phyloP scores from a whole-genome alignment of 1,284 basidiomycete genomes.

The Trametes pubescens region DNA sequence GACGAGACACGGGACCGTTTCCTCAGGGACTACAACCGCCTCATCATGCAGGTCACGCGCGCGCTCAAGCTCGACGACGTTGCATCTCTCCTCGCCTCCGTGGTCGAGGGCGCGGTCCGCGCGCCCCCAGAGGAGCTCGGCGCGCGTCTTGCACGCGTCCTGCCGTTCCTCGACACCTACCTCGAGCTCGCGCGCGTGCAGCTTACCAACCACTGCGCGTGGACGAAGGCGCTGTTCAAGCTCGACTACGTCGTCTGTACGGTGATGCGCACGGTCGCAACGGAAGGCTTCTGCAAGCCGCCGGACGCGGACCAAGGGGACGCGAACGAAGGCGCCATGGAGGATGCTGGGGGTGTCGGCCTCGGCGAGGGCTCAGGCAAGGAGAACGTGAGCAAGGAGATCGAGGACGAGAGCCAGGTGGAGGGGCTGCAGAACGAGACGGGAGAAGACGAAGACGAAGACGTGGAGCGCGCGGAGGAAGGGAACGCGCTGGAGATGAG shows the following conservation, averaged over 20 bases:
- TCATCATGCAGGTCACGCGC: slow-evolving; percentile 36
- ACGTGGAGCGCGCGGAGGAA: slow-evolving; percentile 64
- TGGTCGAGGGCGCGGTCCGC: slow-evolving; percentile 12
- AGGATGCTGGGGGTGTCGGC: slow-evolving; percentile 79
- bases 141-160: slow-evolving; percentile 49
- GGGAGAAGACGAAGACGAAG: slow-evolving; percentile 61
- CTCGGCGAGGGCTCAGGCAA: slow-evolving; percentile 86
- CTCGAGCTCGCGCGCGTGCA: slow-evolving; percentile 60
- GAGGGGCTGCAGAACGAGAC: slow-evolving; percentile 89
- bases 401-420: slow-evolving; percentile 95
- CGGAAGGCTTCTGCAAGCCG: slow-evolving; percentile 94
- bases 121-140: slow-evolving; percentile 37
- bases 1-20: slow-evolving; percentile 40
- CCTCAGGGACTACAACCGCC: slow-evolving; percentile 39
- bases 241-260: slow-evolving; percentile 83
- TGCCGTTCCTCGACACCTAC: slow-evolving; percentile 77
- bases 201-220: slow-evolving; percentile 62
- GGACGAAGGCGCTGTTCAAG: slow-evolving; percentile 88
- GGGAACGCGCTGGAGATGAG: slow-evolving; percentile 79
- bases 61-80: slow-evolving; percentile 42
- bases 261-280: slow-evolving; percentile 77
- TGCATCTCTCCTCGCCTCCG: slow-evolving; percentile 14
- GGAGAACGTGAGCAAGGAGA: slow-evolving; percentile 92
- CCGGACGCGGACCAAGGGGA: slow-evolving; percentile 63
- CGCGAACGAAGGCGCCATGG: slow-evolving; percentile 59